Percentiles rank a stretch among this genome's conserved stretches.
phyloP scores from a whole-genome alignment of 805 yeast genomes.

The Ogataea trehaloabstinens region DNA sequence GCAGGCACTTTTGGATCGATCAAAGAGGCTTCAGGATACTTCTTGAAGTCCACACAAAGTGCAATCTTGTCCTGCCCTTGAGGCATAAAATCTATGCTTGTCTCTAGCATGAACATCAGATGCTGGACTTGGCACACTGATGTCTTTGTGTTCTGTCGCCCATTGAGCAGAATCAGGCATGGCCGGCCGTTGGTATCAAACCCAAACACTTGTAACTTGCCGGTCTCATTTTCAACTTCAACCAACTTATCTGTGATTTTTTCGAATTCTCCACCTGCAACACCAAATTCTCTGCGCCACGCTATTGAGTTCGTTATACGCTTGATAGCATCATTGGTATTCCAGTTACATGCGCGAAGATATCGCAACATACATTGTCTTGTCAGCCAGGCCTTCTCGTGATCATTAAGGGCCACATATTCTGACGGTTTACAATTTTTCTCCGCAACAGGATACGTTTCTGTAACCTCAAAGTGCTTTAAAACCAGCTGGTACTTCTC shows the following conservation, averaged over 20 bases:
- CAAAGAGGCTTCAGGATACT: constrained; percentile 51
- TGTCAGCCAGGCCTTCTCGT: constrained; percentile 88
- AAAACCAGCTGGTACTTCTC: constrained; percentile 57
- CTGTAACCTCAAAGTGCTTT: constrained; percentile 54
- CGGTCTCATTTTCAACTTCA: constrained; percentile 77
- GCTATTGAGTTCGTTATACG: constrained; percentile 74
- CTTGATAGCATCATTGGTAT: constrained; percentile 59
- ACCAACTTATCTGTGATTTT: constrained; percentile 53
- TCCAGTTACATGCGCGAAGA: constrained; percentile 92
- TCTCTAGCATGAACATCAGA: constrained; percentile 87
- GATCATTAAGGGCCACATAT: constrained; percentile 37
- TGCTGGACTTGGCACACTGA: constrained; percentile 90
- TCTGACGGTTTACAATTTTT: constrained; percentile 32
- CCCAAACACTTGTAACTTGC: constrained; percentile 88
- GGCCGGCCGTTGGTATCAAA: constrained; percentile 91
- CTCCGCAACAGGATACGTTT: constrained; percentile 48
- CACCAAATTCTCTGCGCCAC: constrained; percentile 94
- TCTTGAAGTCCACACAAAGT: constrained; percentile 87
- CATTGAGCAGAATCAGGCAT: constrained; percentile 83
- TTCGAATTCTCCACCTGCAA: constrained; percentile 47
- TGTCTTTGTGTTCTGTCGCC: constrained; percentile 96
- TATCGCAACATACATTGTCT: constrained; percentile 87
- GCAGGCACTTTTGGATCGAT: constrained; percentile 60
- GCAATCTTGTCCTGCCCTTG: constrained; percentile 93
- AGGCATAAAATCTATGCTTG: constrained; percentile 93